Evolutionary conservation across 345 rosid species (phyloP).

Genomic region (Bruguiera sexangula): DNA sequence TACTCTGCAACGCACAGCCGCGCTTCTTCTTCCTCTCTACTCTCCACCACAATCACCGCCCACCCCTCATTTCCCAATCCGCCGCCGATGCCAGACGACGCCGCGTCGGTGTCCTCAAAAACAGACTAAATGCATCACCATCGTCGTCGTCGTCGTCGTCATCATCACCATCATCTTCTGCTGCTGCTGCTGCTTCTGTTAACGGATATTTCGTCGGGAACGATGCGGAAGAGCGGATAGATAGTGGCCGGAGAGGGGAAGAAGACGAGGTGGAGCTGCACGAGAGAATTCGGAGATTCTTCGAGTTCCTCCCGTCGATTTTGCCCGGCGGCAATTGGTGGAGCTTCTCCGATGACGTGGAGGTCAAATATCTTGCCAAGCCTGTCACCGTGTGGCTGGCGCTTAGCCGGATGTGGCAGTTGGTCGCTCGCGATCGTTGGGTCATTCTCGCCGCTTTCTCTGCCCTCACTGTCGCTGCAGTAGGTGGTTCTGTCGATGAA

Average conservation of each 20-base stretch:
- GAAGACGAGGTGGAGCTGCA: conserved; percentile 36
- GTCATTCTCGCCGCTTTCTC: conserved; percentile 78
- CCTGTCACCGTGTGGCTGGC: conserved; percentile 90
- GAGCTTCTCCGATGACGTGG: conserved; percentile 73
- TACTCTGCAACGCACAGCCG: conserved; percentile 37
- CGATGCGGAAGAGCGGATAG: conserved; percentile 10
- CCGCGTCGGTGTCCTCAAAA: conserved; percentile 15
- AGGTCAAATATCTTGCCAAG: conserved; percentile 52
- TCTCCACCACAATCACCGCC: conserved; percentile 26
- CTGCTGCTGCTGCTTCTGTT: conserved; percentile 39
- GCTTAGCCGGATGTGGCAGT: conserved; percentile 76
- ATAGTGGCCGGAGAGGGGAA: conserved; percentile 23
- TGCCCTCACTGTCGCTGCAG: conserved; percentile 77
- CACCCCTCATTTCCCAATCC: conserved; percentile 19
- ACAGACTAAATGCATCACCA: neutral
- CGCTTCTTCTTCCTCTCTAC: conserved; percentile 26
- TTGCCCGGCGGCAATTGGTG: conserved; percentile 96
- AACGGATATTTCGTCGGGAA: conserved; percentile 54
- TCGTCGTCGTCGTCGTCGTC: too few relatives aligned
- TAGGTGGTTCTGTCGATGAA: conserved; percentile 17
- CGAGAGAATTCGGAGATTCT: conserved; percentile 46
- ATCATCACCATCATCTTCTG: conserved; percentile 23
- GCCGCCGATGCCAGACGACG: conserved; percentile 10
- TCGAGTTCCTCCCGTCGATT: conserved; percentile 48
- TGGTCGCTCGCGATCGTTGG: conserved; percentile 86